Conservation (phyloP, 2,329 filamentous ascomycete genomes). For the Scytalidium sp. region DNA sequence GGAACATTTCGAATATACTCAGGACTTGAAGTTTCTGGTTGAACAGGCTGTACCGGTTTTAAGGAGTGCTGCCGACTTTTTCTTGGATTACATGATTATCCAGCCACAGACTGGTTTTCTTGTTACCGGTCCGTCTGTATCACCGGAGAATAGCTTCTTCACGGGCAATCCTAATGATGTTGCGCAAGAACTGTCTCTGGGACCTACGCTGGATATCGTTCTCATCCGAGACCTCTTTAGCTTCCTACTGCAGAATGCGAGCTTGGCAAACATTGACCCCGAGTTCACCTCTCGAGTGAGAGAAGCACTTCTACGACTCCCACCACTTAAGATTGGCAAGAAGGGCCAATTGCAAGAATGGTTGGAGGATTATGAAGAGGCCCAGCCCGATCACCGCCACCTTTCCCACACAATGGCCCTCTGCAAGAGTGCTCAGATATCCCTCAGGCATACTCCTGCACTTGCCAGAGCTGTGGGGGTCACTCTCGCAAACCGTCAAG, state of each 20-base stretch:
- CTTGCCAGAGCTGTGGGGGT: background rate
- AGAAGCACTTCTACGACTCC: constrained; percentile 11
- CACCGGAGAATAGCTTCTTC: constrained; percentile 30
- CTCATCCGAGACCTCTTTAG: constrained; percentile 37
- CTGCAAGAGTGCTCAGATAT: constrained; percentile 2
- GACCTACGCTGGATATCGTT: constrained; percentile 44
- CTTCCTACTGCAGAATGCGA: constrained; percentile 20
- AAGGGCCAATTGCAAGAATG: constrained; percentile 30
- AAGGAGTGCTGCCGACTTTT: constrained; percentile 32
- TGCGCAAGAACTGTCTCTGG: constrained; percentile 34
- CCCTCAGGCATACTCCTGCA: background rate
- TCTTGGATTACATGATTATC: constrained; percentile 33
- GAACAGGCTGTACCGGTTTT: constrained; percentile 27
- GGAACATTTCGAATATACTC: constrained; percentile 18
- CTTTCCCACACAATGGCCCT: constrained; percentile 5
- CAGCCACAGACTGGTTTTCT: constrained; percentile 24
- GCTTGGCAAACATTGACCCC: constrained; percentile 8
- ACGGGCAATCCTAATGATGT: constrained; percentile 11
- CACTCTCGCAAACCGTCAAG: constrained; percentile 3
- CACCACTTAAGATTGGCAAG: constrained; percentile 36
- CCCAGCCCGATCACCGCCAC: constrained; percentile 4
- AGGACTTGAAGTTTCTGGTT: constrained; percentile 14
- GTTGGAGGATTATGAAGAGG: constrained; percentile 4
- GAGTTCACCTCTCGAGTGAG: constrained; percentile 21
- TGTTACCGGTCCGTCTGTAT: constrained; percentile 32